Evolutionary conservation across 2,329 filamentous ascomycete species (phyloP), one percentile per base, ranked within the genome.

Genomic region (Helminthosporium solani): DNA sequence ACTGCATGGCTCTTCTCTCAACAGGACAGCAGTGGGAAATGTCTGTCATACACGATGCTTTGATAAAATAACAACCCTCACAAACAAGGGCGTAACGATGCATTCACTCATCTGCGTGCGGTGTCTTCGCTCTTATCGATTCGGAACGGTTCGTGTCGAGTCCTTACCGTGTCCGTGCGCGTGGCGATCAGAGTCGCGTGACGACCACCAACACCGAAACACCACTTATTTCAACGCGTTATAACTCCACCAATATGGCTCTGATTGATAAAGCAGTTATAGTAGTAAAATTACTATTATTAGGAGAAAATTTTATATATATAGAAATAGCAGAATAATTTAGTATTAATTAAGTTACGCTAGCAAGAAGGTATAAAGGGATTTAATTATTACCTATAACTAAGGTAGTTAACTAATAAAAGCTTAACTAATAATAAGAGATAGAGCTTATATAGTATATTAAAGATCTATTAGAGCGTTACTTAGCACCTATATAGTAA

Each of bases 261-360:
- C 18, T 23, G 18, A 42, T 47, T 35, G 25, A 47, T 3, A 34
- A 23, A 3, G 40, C 40, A 19, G 3, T 43, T 39, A 33, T 4
- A 31, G 41, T 9, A n/a, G 21, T 44, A 3, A 16, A 44, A 35
- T 36, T 28, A 30, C 31, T n/a, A 14, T 15, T n/a, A 23, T 25
- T 18, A 35, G 27, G 35, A 11, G 40, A 48, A 40, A 16, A 30
- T 33, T 18, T 40, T 20, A 21, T 11, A 7, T 44, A 41, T 18
- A 41, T 7, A 35, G 21, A 37, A 31, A 33, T 34, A 41, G 41
- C 41, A 18, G 27, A 25, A 7, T 38, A 49, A 20, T 42, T n/a
- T 42, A 25, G 37, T 30, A 27, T 44, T 25, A 8, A 23, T 3
- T 12, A 34, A 3, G n/a, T 12, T n/a, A 47, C 45, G n/a, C n/a